phyloP scores from a whole-genome alignment of 805 yeast species.

The Myxozyma sirexii region DNA sequence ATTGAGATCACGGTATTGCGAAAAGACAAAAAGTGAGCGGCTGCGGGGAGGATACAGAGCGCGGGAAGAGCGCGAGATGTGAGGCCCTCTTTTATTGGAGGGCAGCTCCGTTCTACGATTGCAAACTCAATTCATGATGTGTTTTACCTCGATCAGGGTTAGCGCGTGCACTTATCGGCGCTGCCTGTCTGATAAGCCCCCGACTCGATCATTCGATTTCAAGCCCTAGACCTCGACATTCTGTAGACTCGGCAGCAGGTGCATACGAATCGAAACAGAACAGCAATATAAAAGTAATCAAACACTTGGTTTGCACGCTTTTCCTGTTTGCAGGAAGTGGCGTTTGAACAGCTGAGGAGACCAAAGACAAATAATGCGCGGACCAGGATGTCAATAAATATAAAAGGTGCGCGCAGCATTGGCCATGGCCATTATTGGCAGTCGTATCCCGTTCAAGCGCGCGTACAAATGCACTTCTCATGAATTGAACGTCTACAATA shows the following conservation, averaged over 20 bases:
- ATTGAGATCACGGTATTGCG: conserved; percentile 28
- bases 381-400: not conserved
- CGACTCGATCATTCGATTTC: not conserved
- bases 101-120: not conserved
- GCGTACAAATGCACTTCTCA: not conserved
- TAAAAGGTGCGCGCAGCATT: not conserved
- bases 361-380: not conserved
- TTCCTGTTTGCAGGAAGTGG: not conserved
- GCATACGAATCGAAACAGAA: not conserved
- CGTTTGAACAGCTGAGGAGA: not conserved
- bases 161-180: conserved; percentile 8
- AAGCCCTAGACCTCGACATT: not conserved
- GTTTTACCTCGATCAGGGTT: not conserved
- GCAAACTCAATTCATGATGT: conserved; percentile 9
- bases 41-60: not conserved
- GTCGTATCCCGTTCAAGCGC: not conserved
- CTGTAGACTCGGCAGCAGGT: not conserved
- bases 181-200: not conserved
- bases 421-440: conserved; percentile 9
- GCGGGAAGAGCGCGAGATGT: not conserved
- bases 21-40: not conserved
- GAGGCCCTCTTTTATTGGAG: conserved; percentile 1
- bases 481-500: not conserved
- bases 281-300: too few relatives aligned
- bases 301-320: too few relatives aligned